phyloP scores from a whole-genome alignment of 1,284 basidiomycete species.

The Sanghuangporus sanghuang region DNA sequence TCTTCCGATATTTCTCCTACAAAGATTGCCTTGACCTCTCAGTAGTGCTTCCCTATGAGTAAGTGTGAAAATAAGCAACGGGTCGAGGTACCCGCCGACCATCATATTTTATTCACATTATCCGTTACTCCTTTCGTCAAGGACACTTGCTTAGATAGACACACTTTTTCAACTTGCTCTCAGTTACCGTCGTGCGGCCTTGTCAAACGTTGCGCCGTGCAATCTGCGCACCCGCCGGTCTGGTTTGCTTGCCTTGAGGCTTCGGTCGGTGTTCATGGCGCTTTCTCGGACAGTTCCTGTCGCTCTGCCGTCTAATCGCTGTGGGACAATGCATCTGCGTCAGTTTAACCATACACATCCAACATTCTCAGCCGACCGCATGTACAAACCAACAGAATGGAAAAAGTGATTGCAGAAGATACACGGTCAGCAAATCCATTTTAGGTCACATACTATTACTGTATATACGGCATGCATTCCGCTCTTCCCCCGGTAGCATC shows the following conservation, averaged over 20 bases:
- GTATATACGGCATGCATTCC: background rate
- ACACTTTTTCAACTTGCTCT: background rate
- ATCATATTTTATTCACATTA: background rate
- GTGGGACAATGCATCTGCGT: conserved; percentile 7
- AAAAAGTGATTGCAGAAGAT: background rate
- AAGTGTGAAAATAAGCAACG: conserved; percentile 1
- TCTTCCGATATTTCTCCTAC: conserved; percentile 7
- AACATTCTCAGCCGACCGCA: background rate
- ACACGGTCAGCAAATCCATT: background rate
- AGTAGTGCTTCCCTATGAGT: background rate
- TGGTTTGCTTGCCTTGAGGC: background rate
- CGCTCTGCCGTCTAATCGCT: conserved; percentile 5
- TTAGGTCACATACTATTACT: background rate
- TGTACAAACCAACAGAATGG: background rate
- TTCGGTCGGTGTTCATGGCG: background rate
- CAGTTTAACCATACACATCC: background rate
- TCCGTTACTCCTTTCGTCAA: background rate
- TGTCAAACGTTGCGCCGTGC: background rate
- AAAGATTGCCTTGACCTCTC: background rate
- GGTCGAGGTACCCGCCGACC: background rate
- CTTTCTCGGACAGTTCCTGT: conserved; percentile 4
- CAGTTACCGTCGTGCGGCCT: background rate
- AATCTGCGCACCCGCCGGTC: background rate
- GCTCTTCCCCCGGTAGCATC: background rate
- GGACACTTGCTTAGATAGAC: background rate